A percentile compares a stretch with the other conserved stretches of the same genome.
Evolutionary conservation across 371 early-diverging fungal species (phyloP).

Genomic region (Mucor mucedo): DNA sequence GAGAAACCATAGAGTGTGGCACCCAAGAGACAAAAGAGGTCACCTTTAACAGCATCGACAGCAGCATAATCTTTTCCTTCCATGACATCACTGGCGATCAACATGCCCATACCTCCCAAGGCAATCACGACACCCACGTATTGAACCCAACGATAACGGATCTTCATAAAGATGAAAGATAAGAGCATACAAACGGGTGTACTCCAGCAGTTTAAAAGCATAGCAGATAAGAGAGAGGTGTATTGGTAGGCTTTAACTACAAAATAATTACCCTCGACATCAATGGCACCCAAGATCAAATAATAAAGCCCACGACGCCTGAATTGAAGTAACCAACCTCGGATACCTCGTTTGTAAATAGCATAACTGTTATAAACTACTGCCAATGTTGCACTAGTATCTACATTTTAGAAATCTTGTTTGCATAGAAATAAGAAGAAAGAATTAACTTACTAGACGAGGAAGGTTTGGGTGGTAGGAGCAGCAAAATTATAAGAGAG

Average conservation of each 20-base stretch:
- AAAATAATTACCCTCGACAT: constrained; percentile 82
- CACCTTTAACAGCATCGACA: constrained; percentile 61
- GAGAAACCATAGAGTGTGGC: constrained; percentile 75
- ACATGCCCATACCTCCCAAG: constrained; percentile 66
- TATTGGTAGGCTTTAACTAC: constrained; percentile 75
- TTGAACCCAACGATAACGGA: constrained; percentile 64
- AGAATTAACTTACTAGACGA: constrained; percentile 54
- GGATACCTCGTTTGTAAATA: constrained; percentile 55
- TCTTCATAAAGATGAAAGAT: constrained; percentile 59
- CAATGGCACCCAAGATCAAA: constrained; percentile 63
- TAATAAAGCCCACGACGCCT: constrained; percentile 55
- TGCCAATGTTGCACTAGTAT: constrained; percentile 50
- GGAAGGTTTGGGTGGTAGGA: constrained; percentile 70
- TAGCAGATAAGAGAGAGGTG: constrained; percentile 71
- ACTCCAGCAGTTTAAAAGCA: constrained; percentile 76
- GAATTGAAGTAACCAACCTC: constrained; percentile 55
- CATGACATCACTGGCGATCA: constrained; percentile 65
- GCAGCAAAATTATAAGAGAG: constrained; percentile 49
- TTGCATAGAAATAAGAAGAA: not conserved
- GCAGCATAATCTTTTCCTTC: constrained; percentile 52
- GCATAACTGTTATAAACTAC: constrained; percentile 65
- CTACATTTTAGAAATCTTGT: too few relatives aligned
- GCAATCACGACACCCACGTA: constrained; percentile 67
- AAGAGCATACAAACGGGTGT: constrained; percentile 70
- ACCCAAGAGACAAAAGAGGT: constrained; percentile 69